phyloP scores from a whole-genome alignment of 306 rosid species.

The Psophocarpus tetragonolobus region DNA sequence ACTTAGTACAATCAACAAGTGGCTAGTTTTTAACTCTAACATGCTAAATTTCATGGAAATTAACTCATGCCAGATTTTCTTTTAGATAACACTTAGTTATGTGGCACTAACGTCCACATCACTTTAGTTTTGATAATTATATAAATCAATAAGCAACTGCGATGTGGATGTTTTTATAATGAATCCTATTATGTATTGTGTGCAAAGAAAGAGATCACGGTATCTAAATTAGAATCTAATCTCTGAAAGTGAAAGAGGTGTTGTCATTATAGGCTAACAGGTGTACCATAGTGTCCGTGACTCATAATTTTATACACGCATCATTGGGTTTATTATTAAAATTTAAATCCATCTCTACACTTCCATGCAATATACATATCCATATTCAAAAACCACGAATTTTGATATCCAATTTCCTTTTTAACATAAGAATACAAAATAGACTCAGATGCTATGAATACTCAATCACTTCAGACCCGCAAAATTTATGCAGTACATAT shows the following conservation, averaged over 20 bases:
- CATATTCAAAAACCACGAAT: neutral
- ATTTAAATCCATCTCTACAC: neutral
- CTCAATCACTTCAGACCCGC: too few relatives aligned
- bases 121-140: neutral
- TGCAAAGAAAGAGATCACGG: neutral
- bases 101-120: neutral
- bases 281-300: neutral
- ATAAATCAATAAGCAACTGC: neutral
- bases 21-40: neutral
- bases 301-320: neutral
- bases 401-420: neutral
- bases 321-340: neutral
- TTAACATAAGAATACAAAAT: neutral
- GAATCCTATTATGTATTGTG: neutral
- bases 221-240: slow-evolving; percentile 15
- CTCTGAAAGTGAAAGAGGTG: neutral
- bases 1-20: too few relatives aligned
- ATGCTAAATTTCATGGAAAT: neutral
- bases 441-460: too few relatives aligned
- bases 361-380: neutral
- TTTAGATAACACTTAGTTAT: neutral
- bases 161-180: slow-evolving; percentile 1
- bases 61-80: neutral
- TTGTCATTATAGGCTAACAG: neutral
- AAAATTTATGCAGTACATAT: too few relatives aligned